Evolutionary conservation across 2,329 filamentous ascomycete genomes (phyloP).

Genomic region (Penicillium decumbens): DNA sequence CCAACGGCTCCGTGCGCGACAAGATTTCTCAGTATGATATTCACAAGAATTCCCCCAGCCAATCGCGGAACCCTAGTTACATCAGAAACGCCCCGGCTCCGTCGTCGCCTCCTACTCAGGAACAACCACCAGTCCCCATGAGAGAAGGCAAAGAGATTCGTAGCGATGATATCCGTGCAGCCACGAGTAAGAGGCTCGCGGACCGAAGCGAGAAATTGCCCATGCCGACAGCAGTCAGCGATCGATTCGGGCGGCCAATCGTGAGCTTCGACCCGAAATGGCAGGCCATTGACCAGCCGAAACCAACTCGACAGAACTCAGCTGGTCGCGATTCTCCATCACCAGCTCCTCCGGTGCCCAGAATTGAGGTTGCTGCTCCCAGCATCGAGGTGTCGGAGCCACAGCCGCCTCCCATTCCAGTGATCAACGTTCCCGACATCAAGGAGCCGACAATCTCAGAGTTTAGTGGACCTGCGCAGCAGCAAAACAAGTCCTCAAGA

Average conservation of each 20-base stretch:
- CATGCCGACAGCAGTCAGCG: constrained; percentile 84
- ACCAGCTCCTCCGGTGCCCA: constrained; percentile 39
- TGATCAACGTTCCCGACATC: constrained; percentile 51
- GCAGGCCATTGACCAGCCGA: constrained; percentile 53
- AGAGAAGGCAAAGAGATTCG: constrained; percentile 81
- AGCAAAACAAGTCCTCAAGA: constrained; percentile 9
- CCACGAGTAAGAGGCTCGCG: constrained; percentile 81
- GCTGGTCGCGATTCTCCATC: constrained; percentile 22
- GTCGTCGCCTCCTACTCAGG: constrained; percentile 20
- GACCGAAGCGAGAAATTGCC: constrained; percentile 84
- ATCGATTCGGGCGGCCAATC: constrained; percentile 84
- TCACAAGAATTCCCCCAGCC: constrained; percentile 74
- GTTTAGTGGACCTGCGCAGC: constrained; percentile 21
- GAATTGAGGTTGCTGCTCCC: constrained; percentile 25
- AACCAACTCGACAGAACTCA: constrained; percentile 16
- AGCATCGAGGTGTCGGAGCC: constrained; percentile 47
- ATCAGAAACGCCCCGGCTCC: constrained; percentile 57
- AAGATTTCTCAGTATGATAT: constrained; percentile 63
- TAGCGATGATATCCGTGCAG: constrained; percentile 79
- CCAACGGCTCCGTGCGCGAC: constrained; percentile 43
- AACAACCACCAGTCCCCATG: constrained; percentile 48
- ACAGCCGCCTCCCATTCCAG: constrained; percentile 33
- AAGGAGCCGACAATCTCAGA: constrained; percentile 39
- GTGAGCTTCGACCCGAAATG: constrained; percentile 91
- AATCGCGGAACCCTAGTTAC: constrained; percentile 77